Conservation (phyloP, 305 asterid species). For the Caryopteris hybrid region DNA sequence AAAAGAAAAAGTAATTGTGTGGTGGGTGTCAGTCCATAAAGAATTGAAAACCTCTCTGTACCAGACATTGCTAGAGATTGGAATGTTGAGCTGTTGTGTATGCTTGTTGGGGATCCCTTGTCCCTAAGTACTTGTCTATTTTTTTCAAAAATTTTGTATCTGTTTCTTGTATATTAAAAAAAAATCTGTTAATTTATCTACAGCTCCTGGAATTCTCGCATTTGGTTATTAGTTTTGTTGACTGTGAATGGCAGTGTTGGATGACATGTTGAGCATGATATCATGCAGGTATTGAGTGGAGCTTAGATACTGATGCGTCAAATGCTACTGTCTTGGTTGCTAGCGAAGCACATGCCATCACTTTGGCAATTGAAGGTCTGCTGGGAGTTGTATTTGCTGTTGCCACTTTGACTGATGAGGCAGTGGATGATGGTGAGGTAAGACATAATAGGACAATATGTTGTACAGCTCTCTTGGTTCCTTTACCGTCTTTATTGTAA, state of each 20-base stretch:
- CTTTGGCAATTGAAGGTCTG: conserved; percentile 94
- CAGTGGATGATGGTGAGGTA: conserved; percentile 95
- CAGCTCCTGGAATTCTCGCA: conserved; percentile 2
- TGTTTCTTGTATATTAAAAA: too few species aligned
- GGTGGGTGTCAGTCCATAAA: too few species aligned
- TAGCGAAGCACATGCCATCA: conserved; percentile 97
- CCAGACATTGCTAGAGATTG: too few species aligned
- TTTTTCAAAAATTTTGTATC: too few species aligned
- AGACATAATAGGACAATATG: conserved; percentile 14
- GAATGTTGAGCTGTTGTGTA: too few species aligned
- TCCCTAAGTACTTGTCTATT: too few species aligned
- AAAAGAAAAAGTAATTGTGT: too few species aligned
- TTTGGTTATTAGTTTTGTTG: conserved; percentile 3
- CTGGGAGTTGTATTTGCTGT: conserved; percentile 91
- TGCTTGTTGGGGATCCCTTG: too few species aligned
- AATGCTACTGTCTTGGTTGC: conserved; percentile 96
- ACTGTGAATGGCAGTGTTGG: conserved; percentile 9
- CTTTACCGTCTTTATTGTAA: not conserved
- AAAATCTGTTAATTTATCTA: conserved; percentile 1
- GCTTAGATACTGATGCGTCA: conserved; percentile 95
- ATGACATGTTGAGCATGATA: conserved; percentile 18
- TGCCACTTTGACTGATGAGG: conserved; percentile 98
- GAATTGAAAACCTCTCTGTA: too few species aligned
- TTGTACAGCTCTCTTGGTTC: not conserved
- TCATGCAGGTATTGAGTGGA: conserved; percentile 91